Evolutionary conservation across 192 early-diverging fungal genomes (phyloP).

Genomic region (Piromyces sp.): DNA sequence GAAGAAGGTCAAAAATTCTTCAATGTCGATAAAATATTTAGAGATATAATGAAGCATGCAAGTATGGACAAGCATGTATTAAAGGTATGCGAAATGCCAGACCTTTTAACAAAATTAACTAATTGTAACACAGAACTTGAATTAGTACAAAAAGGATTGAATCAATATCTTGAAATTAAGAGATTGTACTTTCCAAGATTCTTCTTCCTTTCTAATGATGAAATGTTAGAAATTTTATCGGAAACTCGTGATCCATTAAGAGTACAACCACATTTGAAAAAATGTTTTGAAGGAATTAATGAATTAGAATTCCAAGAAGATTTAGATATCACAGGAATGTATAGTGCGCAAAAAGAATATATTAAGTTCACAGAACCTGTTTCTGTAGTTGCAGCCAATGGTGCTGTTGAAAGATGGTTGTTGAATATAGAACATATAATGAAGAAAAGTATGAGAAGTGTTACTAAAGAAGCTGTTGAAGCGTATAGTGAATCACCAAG

Average conservation of each 20-base stretch:
- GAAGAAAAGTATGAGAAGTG: slow-evolving; percentile 24
- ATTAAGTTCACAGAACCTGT: slow-evolving; percentile 21
- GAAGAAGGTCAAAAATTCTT: slow-evolving; percentile 37
- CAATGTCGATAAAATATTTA: slow-evolving; percentile 41
- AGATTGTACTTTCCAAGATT: slow-evolving; percentile 38
- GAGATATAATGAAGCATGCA: slow-evolving; percentile 33
- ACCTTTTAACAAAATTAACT: slow-evolving; percentile 23
- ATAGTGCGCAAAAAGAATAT: slow-evolving; percentile 34
- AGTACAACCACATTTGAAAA: slow-evolving; percentile 44
- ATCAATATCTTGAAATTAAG: slow-evolving; percentile 42
- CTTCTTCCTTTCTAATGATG: slow-evolving; percentile 46
- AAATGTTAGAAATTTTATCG: slow-evolving; percentile 43
- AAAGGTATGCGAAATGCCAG: slow-evolving; percentile 30
- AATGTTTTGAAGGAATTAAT: slow-evolving; percentile 45
- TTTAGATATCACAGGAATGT: slow-evolving; percentile 35
- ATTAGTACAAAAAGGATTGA: slow-evolving; percentile 40
- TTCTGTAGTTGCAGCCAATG: slow-evolving; percentile 27
- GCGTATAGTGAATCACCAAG: slow-evolving; percentile 23
- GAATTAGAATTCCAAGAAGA: slow-evolving; percentile 34
- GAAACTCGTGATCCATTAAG: slow-evolving; percentile 37
- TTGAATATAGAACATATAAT: slow-evolving; percentile 34
- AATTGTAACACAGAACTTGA: slow-evolving; percentile 40
- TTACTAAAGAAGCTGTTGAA: slow-evolving; percentile 14
- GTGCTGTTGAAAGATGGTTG: slow-evolving; percentile 38
- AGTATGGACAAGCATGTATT: slow-evolving; percentile 24